Evolutionary conservation across 176 grass and related monocot genomes (phyloP).

Genomic region (Eremochloa ophiuroides): DNA sequence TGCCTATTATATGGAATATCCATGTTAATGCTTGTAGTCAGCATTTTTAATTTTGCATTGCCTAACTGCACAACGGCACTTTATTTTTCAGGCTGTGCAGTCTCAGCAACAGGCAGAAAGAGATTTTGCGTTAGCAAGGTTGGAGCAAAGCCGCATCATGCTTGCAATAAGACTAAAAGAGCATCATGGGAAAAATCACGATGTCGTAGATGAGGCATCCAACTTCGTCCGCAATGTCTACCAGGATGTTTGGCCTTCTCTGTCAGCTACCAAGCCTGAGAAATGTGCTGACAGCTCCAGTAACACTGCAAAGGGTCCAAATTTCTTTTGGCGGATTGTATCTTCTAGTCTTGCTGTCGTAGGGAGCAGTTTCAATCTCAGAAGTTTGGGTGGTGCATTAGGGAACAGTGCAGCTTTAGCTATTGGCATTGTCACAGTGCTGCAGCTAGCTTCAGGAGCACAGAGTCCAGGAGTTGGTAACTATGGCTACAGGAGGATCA

Average conservation of each 20-base stretch:
- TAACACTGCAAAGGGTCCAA: slow-evolving; percentile 12
- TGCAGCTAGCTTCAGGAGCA: slow-evolving; percentile 46
- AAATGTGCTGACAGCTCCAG: slow-evolving; percentile 10
- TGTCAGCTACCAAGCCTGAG: slow-evolving; percentile 28
- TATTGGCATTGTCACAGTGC: slow-evolving; percentile 57
- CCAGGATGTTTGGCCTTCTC: slow-evolving; percentile 30
- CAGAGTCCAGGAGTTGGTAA: neutral
- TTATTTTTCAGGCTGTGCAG: slow-evolving; percentile 61
- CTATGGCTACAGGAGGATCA: slow-evolving; percentile 32
- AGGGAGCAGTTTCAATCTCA: slow-evolving; percentile 38
- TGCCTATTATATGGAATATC: neutral
- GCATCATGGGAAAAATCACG: slow-evolving; percentile 57
- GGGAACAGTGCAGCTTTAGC: slow-evolving; percentile 57
- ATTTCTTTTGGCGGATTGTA: slow-evolving; percentile 47
- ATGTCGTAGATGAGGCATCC: slow-evolving; percentile 67
- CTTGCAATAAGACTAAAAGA: slow-evolving; percentile 76
- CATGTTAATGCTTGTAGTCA: neutral
- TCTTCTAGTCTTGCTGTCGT: slow-evolving; percentile 42
- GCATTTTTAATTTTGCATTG: neutral
- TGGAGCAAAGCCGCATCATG: slow-evolving; percentile 85
- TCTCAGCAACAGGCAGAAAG: slow-evolving; percentile 67
- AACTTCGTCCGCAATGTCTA: slow-evolving; percentile 61
- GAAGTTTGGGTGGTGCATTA: slow-evolving; percentile 32
- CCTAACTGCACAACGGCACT: neutral
- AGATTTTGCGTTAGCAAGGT: slow-evolving; percentile 59